Base-by-base conservation (phyloP, 257 asterid genomes). In the Ilex aquifolium region DNA sequence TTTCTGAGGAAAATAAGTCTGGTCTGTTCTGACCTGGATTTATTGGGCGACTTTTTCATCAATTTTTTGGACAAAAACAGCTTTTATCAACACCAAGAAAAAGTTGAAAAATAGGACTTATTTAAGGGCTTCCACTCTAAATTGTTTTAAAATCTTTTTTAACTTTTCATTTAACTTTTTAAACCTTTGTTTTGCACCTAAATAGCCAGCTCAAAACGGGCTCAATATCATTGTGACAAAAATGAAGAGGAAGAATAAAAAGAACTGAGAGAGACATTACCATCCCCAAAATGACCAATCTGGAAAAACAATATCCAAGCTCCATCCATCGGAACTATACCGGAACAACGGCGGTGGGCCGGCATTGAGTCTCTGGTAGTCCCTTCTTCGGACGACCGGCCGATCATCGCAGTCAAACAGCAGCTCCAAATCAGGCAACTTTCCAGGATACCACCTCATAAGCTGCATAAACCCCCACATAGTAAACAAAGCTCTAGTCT, bases 231-330 rank as follows among this genome's bases (percentile, higher is more conserved):
- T 21, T 21, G 27, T 21, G 27, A 21, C 27, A 21, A 21, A 21
- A 21, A 21, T 21, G 1, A 53, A n/a, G 10, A 2, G 30, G 2
- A 10, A 17, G 2, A 32, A 12, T 55, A 6, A 10, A 15, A 2
- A 2, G 6, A 11, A 15, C 16, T 40, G 27, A 1, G 1, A 13
- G 27, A 48, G 48, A 52, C 7, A 31, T 77, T 91, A 91, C 98
- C 98, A 88, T 62, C 98, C 98, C 98, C 98, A 91, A 31, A 86
- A 91, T 6, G 96, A 78, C 95, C 95, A 88, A 60, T 88, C 96
- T 0, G 98, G 98, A 71, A 91, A 91, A 64, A 86, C 95, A 65
- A 91, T 91, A n/a, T 91, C 98, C 83, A 84, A 60, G 85, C 84
- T 85, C 57, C 31, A 52, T 80, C 75, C 71, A 63, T 88, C 88